Conservation (phyloP, 1,139 yeast genomes). For the Pichia sp. region DNA sequence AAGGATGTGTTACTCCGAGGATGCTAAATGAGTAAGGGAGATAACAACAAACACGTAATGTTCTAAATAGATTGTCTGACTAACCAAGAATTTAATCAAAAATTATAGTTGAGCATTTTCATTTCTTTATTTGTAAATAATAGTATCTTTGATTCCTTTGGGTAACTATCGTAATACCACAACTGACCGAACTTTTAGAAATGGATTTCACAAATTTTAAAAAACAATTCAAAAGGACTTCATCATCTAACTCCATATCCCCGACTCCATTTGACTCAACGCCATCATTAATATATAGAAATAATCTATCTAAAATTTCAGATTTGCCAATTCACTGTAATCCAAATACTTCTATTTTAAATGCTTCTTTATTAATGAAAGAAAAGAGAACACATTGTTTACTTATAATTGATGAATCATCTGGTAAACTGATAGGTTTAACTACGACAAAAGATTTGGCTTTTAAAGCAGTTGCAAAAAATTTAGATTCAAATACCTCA, state of each 20-base stretch:
- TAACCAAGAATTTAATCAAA: no score
- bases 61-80: no score
- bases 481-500: slow-evolving; percentile 21
- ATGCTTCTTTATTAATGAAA: slow-evolving; percentile 49
- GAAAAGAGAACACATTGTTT: slow-evolving; percentile 52
- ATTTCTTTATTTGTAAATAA: no score
- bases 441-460: slow-evolving; percentile 80
- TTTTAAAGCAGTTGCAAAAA: slow-evolving; percentile 37
- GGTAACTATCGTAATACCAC: no score
- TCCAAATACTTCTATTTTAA: slow-evolving; percentile 40
- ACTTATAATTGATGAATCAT: slow-evolving; percentile 36
- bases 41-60: no score
- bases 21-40: no score
- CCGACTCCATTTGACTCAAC: neutral
- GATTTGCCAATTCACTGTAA: slow-evolving; percentile 46
- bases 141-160: no score
- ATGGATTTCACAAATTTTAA: neutral
- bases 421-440: slow-evolving; percentile 58
- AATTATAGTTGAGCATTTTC: no score
- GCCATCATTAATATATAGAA: neutral
- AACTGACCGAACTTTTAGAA: no score
- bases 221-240: neutral
- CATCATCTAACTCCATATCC: neutral
- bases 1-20: no score
- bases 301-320: slow-evolving; percentile 31